Conservation (phyloP, 441 rosid genomes). For the Erysimum pusillum region DNA sequence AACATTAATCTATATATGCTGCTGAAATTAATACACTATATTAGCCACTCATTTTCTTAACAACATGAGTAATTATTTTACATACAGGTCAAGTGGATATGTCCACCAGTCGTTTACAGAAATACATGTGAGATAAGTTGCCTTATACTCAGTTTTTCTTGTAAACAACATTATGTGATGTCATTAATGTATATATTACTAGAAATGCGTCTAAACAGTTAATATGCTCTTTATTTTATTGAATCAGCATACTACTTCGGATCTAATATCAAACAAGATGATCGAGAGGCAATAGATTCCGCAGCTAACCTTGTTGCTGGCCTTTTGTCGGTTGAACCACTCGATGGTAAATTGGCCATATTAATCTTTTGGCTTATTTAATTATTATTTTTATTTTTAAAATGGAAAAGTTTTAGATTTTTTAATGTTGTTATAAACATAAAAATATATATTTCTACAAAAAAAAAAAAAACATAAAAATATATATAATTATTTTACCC, state of each 20-base stretch:
- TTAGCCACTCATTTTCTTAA: no score
- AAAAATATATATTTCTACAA: no score
- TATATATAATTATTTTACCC: not conserved
- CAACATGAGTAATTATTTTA: no score
- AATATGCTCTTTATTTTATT: not conserved
- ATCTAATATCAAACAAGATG: not conserved
- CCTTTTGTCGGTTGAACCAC: not conserved
- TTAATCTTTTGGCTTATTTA: not conserved
- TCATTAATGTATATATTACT: not conserved
- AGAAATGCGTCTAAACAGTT: not conserved
- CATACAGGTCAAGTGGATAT: not conserved
- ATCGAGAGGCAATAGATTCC: not conserved
- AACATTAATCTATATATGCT: not conserved
- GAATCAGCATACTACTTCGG: not conserved
- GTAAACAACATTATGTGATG: not conserved
- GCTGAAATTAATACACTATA: no score
- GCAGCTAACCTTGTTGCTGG: not conserved
- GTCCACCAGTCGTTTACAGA: not conserved
- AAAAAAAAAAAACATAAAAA: no score
- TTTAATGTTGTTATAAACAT: no score
- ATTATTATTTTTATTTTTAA: no score
- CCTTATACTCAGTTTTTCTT: not conserved
- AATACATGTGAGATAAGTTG: not conserved
- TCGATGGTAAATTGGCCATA: not conserved
- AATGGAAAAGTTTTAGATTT: not conserved